phyloP scores from a whole-genome alignment of 1,284 basidiomycete species.

The Rhodotorula glutinis region DNA sequence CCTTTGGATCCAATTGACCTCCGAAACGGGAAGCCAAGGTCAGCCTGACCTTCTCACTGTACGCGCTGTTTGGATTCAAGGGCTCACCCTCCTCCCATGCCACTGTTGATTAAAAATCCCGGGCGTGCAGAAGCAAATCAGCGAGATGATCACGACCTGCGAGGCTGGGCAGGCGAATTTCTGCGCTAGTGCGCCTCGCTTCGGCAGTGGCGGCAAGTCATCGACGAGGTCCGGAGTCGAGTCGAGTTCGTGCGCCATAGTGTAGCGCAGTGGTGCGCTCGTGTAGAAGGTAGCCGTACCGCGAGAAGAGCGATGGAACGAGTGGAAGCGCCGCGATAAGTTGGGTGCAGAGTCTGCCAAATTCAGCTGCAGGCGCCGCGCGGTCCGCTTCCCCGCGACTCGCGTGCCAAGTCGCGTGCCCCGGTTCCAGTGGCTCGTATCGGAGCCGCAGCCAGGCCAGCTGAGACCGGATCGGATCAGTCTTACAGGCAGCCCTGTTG shows the following conservation, averaged over 20 bases:
- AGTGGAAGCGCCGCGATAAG: too few relatives aligned
- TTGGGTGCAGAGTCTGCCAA: too few relatives aligned
- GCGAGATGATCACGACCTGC: conserved; percentile 60
- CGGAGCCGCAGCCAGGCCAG: not conserved
- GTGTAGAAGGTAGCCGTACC: not conserved
- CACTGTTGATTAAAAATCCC: conserved; percentile 44
- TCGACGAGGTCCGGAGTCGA: not conserved
- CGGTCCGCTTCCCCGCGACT: too few relatives aligned
- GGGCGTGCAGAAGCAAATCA: conserved; percentile 55
- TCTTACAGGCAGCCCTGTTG: not conserved
- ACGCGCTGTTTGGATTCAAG: conserved; percentile 5
- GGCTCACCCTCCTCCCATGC: conserved; percentile 27
- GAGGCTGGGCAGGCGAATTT: conserved; percentile 54
- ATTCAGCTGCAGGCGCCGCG: too few relatives aligned
- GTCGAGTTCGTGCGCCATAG: not conserved
- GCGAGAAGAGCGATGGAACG: not conserved
- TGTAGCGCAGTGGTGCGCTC: not conserved
- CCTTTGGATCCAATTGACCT: conserved; percentile 21
- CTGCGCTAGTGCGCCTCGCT: conserved; percentile 28
- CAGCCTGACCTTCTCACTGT: not conserved
- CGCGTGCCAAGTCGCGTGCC: not conserved
- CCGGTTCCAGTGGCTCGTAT: not conserved
- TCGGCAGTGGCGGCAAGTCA: conserved; percentile 21
- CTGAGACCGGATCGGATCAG: not conserved
- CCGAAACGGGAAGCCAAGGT: not conserved